Conservation (phyloP, 1,284 basidiomycete genomes). For the Ganoderma resinaceum region DNA sequence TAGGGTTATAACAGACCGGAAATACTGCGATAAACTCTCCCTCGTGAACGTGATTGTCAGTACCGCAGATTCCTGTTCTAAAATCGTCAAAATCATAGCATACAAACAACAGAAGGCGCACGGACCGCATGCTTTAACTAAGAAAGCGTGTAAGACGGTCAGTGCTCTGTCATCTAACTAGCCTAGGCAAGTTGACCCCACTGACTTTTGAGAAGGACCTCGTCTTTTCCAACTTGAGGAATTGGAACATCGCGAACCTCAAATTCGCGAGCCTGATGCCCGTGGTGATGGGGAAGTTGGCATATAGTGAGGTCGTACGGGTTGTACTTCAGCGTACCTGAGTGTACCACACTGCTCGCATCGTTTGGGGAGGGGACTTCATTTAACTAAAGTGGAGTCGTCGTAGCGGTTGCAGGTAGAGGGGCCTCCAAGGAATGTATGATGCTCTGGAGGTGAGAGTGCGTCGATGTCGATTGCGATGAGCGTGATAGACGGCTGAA, state of each 20-base stretch:
- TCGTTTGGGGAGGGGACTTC: constrained; percentile 35
- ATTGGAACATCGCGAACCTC: constrained; percentile 68
- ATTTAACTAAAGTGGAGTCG: not conserved
- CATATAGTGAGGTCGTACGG: not conserved
- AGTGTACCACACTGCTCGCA: constrained; percentile 65
- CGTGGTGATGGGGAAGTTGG: not conserved
- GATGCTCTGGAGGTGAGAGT: not conserved
- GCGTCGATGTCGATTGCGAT: not conserved
- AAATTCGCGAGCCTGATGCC: constrained; percentile 63
- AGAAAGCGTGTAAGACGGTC: constrained; percentile 10
- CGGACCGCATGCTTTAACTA: constrained; percentile 30
- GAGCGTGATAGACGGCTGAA: constrained; percentile 3
- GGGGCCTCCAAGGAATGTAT: not conserved
- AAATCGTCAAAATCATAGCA: not conserved
- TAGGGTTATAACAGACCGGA: constrained; percentile 38
- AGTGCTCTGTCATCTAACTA: not conserved
- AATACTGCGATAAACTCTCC: constrained; percentile 67
- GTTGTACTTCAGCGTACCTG: constrained; percentile 19
- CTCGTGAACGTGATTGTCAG: constrained; percentile 64
- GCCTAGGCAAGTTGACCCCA: not conserved
- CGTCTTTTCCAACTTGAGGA: constrained; percentile 66
- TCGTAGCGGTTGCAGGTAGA: not conserved
- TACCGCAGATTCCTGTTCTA: constrained; percentile 41
- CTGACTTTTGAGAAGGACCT: constrained; percentile 75
- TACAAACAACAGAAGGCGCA: not conserved